Evolutionary conservation across 208 protist genomes (phyloP), one percentile per base, ranked within the genome.

Genomic region (Leishmania gerbilli): DNA sequence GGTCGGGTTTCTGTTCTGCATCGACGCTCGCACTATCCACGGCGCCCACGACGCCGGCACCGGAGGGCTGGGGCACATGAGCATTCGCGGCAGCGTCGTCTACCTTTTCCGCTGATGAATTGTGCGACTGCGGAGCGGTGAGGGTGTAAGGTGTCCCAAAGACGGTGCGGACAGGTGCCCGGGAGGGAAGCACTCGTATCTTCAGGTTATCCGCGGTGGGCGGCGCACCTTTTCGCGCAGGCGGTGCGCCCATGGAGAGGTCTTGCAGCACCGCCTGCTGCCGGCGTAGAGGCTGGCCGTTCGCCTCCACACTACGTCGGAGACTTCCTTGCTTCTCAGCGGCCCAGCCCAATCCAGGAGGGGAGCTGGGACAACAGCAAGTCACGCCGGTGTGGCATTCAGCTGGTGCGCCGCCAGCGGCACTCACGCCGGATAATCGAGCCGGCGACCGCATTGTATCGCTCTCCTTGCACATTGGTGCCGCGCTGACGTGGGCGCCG

Each of bases 391-490:
- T 37, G 3, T 8, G 60, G 7, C 11, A 19, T 3, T 37, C 60
- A 37, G n/a, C n/a, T 37, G n/a, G 60, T 31, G 60, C 60, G 31
- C 5, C n/a, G 13, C n/a, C 60, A n/a, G 40, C 37, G 37, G 37
- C 31, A 21, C 21, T 51, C 47, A 45, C 11, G 6, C 15, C 72
- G 17, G 51, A 0, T 17, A 62, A 45, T 31, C 9, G 37, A 56
- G 60, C 37, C n/a, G 55, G 37, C 7, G 24, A 40, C 7, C 9
- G 2, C 37, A n/a, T 17, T 45, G 42, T 2, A 17, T 60, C 17
- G 27, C 71, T 55, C 24, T 67, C 74, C 40, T 49, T 21, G 53
- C 24, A 45, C 74, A 60, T 42, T 31, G 69, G 76, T n/a, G 81
- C 76, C 1, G 79, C 81, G n/a, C 58, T 58, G 45, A 47, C 71